Base-by-base conservation (phyloP, 371 early-diverging fungal genomes). In the Mucor sp. region DNA sequence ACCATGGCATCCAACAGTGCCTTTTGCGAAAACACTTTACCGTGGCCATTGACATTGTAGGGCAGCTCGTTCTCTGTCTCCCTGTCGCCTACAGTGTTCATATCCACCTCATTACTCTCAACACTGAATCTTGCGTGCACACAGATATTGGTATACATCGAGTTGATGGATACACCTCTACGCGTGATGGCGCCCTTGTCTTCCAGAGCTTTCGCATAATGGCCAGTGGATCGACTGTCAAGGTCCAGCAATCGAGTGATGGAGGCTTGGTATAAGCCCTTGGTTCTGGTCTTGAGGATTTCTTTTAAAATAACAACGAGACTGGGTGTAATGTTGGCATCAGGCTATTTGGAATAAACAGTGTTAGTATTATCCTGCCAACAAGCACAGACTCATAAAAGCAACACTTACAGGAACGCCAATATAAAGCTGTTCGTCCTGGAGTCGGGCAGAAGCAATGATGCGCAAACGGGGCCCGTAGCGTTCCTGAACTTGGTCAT, bases 211-310 rank as follows among this genome's bases (percentile, higher is more conserved):
- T 79, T 79, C 5, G 68, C 72, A 64, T 79, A 79, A 59, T 79
- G 79, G 2, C 82, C 82, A n/a, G 82, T 70, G 2, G 82, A 79
- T 19, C 82, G 69, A 61, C 68, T 28, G 55, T 82, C 82, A 14
- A 77, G n/a, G 7, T 58, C 63, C 5, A 70, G 60, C 0, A 58
- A 6, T 39, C 69, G 75, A 1, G 82, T 79, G 3, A 82, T 35
- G 8, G 55, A 59, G 17, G 73, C 73, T 63, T 82, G 82, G 14
- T 76, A 68, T 25, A 77, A 48, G 25, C 82, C 82, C 8, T 63
- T 41, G 11, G 68, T 39, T 41, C 75, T 60, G 0, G 72, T 39
- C 8, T 62, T 63, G 27, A 82, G 3, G 27, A 82, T 74, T 4
- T 47, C 57, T 27, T 55, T 58, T 37, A 82, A 63, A 27, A 82